Evolutionary conservation across 2,329 filamentous ascomycete species (phyloP).

Genomic region (Dactylellina haptotyla): DNA sequence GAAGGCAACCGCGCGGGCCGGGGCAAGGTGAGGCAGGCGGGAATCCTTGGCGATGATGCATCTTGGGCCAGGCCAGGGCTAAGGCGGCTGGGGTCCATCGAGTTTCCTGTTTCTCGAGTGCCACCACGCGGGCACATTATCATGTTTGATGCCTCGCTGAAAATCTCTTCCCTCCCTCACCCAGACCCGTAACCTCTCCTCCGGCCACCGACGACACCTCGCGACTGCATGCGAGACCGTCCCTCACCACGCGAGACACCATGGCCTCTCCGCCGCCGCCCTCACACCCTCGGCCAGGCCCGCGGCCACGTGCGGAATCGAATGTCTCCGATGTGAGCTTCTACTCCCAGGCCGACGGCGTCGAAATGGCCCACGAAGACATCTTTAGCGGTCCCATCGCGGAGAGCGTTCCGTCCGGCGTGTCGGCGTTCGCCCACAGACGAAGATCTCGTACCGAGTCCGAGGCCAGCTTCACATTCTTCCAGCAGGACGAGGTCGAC

Average conservation of each 20-base stretch:
- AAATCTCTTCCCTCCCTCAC: slow-evolving; percentile 24
- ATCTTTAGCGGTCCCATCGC: slow-evolving; percentile 92
- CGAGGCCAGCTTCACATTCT: slow-evolving; percentile 87
- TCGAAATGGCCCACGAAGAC: slow-evolving; percentile 60
- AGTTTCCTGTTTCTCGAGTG: slow-evolving; percentile 39
- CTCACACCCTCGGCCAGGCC: slow-evolving; percentile 29
- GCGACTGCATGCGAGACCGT: slow-evolving; percentile 36
- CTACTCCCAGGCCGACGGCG: slow-evolving; percentile 38
- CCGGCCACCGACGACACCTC: slow-evolving; percentile 7
- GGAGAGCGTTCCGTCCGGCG: slow-evolving; percentile 93
- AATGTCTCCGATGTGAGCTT: slow-evolving; percentile 54
- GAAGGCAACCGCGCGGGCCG: neutral
- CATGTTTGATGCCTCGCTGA: slow-evolving; percentile 14
- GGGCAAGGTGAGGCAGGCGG: neutral
- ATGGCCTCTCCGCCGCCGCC: slow-evolving; percentile 45
- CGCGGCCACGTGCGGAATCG: slow-evolving; percentile 52
- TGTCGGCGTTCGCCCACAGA: slow-evolving; percentile 90
- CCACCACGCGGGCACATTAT: slow-evolving; percentile 36
- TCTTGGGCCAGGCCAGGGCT: slow-evolving; percentile 1
- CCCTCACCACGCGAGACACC: slow-evolving; percentile 33
- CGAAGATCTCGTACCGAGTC: slow-evolving; percentile 79
- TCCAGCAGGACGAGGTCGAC: slow-evolving; percentile 76
- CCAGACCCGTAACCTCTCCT: slow-evolving; percentile 5
- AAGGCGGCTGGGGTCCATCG: slow-evolving; percentile 9
- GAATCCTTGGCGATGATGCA: slow-evolving; percentile 43